Evolutionary conservation across 495 filamentous ascomycete genomes (phyloP), one percentile per base, ranked within the genome.

Genomic region (Immersiella caudata): DNA sequence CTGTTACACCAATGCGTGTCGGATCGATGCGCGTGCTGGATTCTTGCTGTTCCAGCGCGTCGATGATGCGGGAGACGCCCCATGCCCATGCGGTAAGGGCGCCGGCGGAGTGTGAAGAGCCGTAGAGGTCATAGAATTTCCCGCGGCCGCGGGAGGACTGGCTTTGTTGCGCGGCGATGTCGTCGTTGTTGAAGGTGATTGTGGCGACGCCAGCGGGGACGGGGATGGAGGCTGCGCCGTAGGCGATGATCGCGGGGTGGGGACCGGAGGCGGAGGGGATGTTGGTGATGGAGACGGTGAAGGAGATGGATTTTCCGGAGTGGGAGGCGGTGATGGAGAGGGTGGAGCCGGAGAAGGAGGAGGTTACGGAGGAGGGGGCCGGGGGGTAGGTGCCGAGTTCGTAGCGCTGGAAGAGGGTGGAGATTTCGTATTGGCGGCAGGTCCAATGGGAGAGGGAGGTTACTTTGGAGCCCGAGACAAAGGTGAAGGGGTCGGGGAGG

Each of bases 81-180:
- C 83, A 85, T 0, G 82, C 82, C 83, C 84, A 86, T 18, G 83
- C 83, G 20, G 78, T 82, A 29, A 80, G 69, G 6, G 84, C 83
- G 16, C 82, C 82, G 22, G 83, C 82, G 0, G 75, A 76, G 74
- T 84, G 80, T 3, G 68, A 71, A 61, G 69, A 78, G 60, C 82
- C 82, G 67, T 82, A 82, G 27, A 86, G 74, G 22, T 78, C 74
- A 74, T 80, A 86, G 79, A 86, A 85, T 26, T 75, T 77, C 26
- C 83, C 83, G 40, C 73, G 69, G 49, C 83, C 83, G 25, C 79
- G 78, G 51, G 75, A 78, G 57, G 71, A 66, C 29, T 69, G 70
- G 67, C 70, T 74, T 0, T 72, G 66, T 65, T 84, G 81, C 16
- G 76, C 75, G 29, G 79, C 82, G 71, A 83, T 79, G 26, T 76